Percentiles rank a stretch among this genome's conserved stretches.
Evolutionary conservation across 306 rosid genomes (phyloP).

Genomic region (Casuarina glauca): DNA sequence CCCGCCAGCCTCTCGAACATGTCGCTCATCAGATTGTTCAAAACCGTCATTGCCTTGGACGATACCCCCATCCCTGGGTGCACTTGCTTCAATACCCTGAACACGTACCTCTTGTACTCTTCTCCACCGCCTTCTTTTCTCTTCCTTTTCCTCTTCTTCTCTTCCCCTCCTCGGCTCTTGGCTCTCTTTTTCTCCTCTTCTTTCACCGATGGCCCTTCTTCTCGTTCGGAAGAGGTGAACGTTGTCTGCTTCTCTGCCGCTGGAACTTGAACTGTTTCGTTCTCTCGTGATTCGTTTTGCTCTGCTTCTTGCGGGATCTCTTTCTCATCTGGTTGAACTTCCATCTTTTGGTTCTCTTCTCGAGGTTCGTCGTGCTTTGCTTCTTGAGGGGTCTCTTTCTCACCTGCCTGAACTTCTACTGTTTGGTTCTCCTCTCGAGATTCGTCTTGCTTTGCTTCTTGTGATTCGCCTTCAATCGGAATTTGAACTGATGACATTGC

Average conservation of each 20-base stretch:
- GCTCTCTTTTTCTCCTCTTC: not conserved
- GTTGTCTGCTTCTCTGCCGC: conserved; percentile 4
- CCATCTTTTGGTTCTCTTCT: not conserved
- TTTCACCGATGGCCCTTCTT: not conserved
- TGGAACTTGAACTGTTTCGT: conserved; percentile 13
- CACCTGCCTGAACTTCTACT: not conserved
- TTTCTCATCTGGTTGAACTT: not conserved
- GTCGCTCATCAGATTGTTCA: conserved; percentile 75
- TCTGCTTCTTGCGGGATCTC: not conserved
- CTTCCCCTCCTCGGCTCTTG: conserved; percentile 1
- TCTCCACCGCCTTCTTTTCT: conserved; percentile 27
- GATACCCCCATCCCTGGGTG: conserved; percentile 76
- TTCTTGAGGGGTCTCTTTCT: no score
- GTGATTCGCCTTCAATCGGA: not conserved
- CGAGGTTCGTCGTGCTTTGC: not conserved
- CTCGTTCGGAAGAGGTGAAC: not conserved
- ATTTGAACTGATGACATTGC: not conserved
- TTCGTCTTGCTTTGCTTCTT: not conserved
- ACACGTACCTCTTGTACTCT: conserved; percentile 68
- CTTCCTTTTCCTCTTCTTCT: conserved; percentile 29
- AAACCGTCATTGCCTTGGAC: conserved; percentile 49
- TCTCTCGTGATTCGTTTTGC: conserved; percentile 8
- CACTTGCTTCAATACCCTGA: conserved; percentile 68
- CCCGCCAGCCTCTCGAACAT: conserved; percentile 72
- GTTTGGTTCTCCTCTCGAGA: conserved; percentile 2